These are phyloP conservation scores for Neurospora sp. DNA, from an alignment of 495 filamentous ascomycete species.

Conservation along the genomic window DNA sequence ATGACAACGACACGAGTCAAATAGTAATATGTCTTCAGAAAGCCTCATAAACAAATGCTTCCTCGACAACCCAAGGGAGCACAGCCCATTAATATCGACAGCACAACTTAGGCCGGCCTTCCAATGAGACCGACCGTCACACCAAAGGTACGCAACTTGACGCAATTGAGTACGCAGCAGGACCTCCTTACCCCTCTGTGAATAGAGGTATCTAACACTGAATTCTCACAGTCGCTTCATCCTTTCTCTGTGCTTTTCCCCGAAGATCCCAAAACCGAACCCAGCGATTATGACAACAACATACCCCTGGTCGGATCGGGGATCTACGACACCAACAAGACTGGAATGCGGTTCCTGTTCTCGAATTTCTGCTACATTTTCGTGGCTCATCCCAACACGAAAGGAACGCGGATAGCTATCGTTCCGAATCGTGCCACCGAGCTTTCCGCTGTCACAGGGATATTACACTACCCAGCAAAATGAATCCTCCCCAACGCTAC, in stretches of 20 bases:
- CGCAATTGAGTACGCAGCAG: background rate
- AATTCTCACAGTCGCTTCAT: background rate
- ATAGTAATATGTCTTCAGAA: background rate
- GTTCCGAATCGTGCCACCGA: no score
- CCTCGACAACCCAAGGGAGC: background rate
- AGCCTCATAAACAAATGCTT: background rate
- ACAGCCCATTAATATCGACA: background rate
- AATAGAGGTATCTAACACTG: background rate
- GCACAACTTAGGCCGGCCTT: background rate
- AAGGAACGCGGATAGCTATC: no score
- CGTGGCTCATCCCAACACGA: background rate
- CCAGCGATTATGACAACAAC: background rate
- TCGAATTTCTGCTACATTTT: background rate
- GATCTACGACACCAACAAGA: background rate
- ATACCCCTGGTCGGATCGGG: background rate
- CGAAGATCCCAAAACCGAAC: background rate
- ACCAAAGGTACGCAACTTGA: background rate
- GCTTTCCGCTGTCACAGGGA: no score
- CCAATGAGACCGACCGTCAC: background rate
- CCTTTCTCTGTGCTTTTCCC: background rate
- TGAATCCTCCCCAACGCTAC: no score
- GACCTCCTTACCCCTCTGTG: background rate
- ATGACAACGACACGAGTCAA: background rate
- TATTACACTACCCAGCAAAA: no score
- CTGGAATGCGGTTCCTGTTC: background rate